A percentile compares a stretch with the other conserved stretches of the same genome.
Evolutionary conservation across 2,329 filamentous ascomycete genomes (phyloP).

Genomic region (Beauveria varroae): DNA sequence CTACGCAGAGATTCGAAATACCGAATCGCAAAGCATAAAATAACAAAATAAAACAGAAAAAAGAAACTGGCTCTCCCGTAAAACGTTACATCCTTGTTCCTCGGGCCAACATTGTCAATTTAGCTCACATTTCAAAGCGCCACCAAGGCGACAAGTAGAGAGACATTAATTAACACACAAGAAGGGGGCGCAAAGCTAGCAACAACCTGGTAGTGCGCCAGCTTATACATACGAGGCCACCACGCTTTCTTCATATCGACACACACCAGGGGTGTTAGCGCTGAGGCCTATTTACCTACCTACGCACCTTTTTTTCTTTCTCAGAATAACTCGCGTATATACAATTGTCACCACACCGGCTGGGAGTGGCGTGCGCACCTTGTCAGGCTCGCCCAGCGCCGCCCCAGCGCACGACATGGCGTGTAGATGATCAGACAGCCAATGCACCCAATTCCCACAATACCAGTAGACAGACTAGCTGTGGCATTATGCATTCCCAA

Average conservation of each 20-base stretch:
- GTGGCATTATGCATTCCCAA: not conserved
- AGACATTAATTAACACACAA: constrained; percentile 1
- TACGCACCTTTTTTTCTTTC: not conserved
- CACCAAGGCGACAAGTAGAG: not conserved
- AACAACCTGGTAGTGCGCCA: not conserved
- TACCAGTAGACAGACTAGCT: not conserved
- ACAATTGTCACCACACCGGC: not conserved
- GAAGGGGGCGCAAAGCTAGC: not conserved
- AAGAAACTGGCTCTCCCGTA: not conserved
- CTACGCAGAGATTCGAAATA: not conserved
- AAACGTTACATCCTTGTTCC: not conserved
- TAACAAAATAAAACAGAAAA: too few species aligned
- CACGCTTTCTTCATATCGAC: not conserved
- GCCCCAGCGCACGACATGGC: not conserved
- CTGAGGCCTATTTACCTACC: not conserved
- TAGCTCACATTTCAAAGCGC: constrained; percentile 1
- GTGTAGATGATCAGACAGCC: constrained; percentile 1
- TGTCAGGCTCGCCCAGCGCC: constrained; percentile 1
- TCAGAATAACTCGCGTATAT: too few species aligned
- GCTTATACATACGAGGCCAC: not conserved
- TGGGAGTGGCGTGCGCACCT: not conserved
- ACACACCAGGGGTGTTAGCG: not conserved
- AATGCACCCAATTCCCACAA: not conserved
- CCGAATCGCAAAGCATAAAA: not conserved
- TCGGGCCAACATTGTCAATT: not conserved